Evolutionary conservation across 345 rosid genomes (phyloP), one percentile per base, ranked within the genome.

Genomic region (Euphorbia tirucalli): DNA sequence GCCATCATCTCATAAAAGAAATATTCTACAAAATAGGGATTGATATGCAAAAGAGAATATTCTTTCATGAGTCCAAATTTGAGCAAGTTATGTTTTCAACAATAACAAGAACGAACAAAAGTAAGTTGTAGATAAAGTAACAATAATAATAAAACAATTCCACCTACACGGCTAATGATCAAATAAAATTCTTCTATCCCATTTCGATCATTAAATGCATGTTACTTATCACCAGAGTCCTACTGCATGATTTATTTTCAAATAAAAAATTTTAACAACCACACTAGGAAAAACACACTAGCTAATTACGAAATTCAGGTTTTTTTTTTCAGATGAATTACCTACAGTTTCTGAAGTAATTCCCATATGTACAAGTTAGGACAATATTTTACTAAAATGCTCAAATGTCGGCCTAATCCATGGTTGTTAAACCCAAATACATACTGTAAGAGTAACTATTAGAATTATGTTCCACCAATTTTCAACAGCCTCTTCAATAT

Each of bases 1-100:
- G 63, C 28, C 68, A 48, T 46, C 56, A 65, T 46, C 46, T 61
- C 56, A 44, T 22, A 2, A 25, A 65, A 65, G 22, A 27, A 65
- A 25, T 49, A 65, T 65, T 55, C 46, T 57, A 55, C 22, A 14
- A 9, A 22, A 19, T 55, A 35, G 71, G 28, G 21, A 14, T 22
- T 35, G 31, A 22, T 5, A 18, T 35, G 25, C 22, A 1, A 52
- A 7, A n/a, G 7, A 28, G 69, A 66, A 66, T 66, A 66, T 27
- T 66, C 39, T 15, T 32, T 66, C 16, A 10, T 10, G 18, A 46
- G 19, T 46, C 52, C 52, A 46, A 46, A 46, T 46, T 46, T 46
- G 52, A 6, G 52, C 52, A 46, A 46, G 18, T 46, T 46, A 15
- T 46, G 52, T 46, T 46, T 46, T 46, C 19, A 46, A 16, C 52